Percentiles rank a stretch among this genome's conserved stretches.
phyloP scores from a whole-genome alignment of 306 rosid genomes.

The Macrotyloma uniflorum region DNA sequence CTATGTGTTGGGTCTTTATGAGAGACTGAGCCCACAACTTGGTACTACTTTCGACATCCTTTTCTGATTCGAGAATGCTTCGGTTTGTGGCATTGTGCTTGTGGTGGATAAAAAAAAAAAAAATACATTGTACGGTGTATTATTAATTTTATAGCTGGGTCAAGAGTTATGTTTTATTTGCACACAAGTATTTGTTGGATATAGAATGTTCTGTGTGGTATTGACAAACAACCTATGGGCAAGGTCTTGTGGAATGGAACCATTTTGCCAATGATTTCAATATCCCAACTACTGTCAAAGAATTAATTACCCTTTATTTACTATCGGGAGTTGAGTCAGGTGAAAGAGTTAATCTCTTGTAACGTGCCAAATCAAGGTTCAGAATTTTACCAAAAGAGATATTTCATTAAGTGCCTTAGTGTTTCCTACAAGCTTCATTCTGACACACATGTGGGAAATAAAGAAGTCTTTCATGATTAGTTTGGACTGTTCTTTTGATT shows the following conservation, averaged over 20 bases:
- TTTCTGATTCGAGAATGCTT: constrained; percentile 18
- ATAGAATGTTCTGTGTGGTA: constrained; percentile 4
- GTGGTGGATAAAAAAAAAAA: background rate
- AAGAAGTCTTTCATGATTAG: background rate
- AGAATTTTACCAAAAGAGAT: background rate
- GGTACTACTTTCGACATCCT: background rate
- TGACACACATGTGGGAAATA: background rate
- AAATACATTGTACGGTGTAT: background rate
- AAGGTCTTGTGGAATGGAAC: constrained; percentile 3
- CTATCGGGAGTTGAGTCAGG: background rate
- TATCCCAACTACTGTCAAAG: background rate
- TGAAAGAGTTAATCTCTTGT: background rate
- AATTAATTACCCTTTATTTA: background rate
- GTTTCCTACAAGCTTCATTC: background rate
- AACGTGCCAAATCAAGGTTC: background rate
- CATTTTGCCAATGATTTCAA: background rate
- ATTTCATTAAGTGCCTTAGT: background rate
- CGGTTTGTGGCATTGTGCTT: constrained; percentile 14
- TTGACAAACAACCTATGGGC: background rate
- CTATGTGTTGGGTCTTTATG: background rate
- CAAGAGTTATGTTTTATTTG: constrained; percentile 8
- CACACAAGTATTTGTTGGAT: background rate
- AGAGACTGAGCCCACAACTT: background rate
- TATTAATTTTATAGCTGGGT: constrained; percentile 1
- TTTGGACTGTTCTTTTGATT: constrained; percentile 28